Evolutionary conservation across 1,284 basidiomycete species (phyloP).

Genomic region (Ceratobasidium sp.): DNA sequence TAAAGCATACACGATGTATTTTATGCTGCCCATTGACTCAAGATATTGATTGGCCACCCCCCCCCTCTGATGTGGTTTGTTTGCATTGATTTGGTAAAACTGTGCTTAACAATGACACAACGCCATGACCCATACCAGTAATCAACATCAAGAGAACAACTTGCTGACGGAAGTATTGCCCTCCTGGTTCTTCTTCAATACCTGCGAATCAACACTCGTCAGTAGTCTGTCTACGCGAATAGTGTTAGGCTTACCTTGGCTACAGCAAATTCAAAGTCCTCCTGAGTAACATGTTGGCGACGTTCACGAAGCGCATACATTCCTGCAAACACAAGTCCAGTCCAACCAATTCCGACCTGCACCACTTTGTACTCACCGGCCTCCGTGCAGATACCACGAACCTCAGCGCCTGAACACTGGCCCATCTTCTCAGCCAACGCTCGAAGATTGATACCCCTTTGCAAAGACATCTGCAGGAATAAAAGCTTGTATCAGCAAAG

Average conservation of each 20-base stretch:
- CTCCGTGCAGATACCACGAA: slow-evolving; percentile 98
- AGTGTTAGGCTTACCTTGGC: slow-evolving; percentile 69
- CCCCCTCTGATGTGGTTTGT: too few relatives aligned
- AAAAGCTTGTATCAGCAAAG: background rate
- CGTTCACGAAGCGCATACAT: slow-evolving; percentile 98
- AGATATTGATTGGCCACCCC: too few relatives aligned
- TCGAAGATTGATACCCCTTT: slow-evolving; percentile 95
- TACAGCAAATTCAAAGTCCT: slow-evolving; percentile 98
- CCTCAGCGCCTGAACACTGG: slow-evolving; percentile 96
- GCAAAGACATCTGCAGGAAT: slow-evolving; percentile 84
- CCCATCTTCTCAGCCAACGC: slow-evolving; percentile 99
- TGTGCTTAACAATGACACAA: background rate
- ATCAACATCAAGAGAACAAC: slow-evolving; percentile 61
- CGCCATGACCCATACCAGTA: background rate
- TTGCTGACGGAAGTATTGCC: slow-evolving; percentile 90
- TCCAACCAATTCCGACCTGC: background rate
- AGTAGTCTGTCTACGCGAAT: background rate
- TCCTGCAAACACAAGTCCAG: slow-evolving; percentile 54
- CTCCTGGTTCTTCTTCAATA: slow-evolving; percentile 92
- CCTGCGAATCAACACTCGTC: slow-evolving; percentile 52
- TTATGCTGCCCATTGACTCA: too few relatives aligned
- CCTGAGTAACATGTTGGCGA: slow-evolving; percentile 95
- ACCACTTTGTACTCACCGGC: slow-evolving; percentile 67
- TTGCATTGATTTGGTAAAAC: background rate
- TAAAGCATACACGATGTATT: too few relatives aligned